These are phyloP conservation scores for Hymenoscyphus albidus DNA, from an alignment of 2,329 filamentous ascomycete genomes.

Conservation along the genomic window DNA sequence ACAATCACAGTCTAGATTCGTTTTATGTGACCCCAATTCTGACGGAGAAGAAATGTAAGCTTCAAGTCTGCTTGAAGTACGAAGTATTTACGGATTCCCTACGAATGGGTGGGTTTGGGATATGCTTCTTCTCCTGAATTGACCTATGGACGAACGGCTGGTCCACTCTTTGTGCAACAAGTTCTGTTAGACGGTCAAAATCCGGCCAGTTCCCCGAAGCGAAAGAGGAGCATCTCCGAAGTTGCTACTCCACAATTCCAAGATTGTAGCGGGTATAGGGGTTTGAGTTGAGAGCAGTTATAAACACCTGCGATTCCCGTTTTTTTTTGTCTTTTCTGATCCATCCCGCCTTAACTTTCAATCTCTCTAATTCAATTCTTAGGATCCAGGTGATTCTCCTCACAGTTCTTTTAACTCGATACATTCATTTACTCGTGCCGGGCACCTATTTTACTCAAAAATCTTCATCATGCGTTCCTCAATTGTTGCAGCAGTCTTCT, in stretches of 20 bases:
- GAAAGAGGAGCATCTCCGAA: background rate
- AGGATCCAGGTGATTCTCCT: constrained; percentile 27
- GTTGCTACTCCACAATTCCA: background rate
- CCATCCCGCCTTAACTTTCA: constrained; percentile 20
- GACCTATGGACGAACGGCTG: constrained; percentile 7
- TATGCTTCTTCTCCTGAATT: background rate
- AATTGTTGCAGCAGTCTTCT: constrained; percentile 35
- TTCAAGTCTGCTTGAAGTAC: too few relatives aligned
- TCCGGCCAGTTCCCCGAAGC: constrained; percentile 12
- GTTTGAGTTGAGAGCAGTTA: background rate
- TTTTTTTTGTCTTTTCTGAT: constrained; percentile 16
- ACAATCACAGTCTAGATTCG: too few relatives aligned
- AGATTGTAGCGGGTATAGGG: constrained; percentile 6
- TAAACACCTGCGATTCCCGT: constrained; percentile 1
- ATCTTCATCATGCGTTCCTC: constrained; percentile 38
- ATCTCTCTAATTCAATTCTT: constrained; percentile 23
- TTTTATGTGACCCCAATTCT: too few relatives aligned
- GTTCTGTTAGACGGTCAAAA: constrained; percentile 19
- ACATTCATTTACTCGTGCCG: constrained; percentile 35
- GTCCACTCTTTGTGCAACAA: constrained; percentile 21
- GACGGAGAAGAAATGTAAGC: too few relatives aligned
- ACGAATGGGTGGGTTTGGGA: background rate
- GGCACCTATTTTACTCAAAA: constrained; percentile 25
- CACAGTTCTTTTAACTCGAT: constrained; percentile 27
- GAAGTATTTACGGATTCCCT: too few relatives aligned